These are phyloP conservation scores for Nothophoma quercina DNA, from an alignment of 2,329 filamentous ascomycete genomes.

Conservation along the genomic window DNA sequence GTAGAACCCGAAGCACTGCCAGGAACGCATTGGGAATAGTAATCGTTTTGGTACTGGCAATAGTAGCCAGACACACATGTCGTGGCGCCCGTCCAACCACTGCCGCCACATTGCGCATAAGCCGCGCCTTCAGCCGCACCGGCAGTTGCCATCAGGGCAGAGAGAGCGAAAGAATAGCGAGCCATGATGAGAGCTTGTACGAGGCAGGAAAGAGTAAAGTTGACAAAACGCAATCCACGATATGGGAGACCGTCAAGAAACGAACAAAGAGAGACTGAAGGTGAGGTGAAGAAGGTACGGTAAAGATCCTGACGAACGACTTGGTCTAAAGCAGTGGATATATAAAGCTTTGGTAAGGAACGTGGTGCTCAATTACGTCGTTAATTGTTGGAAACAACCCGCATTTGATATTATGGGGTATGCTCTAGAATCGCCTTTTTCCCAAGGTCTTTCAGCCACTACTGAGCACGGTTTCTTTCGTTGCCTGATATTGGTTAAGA, in stretches of 20 bases:
- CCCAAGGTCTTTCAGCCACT: background rate
- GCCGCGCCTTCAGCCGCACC: background rate
- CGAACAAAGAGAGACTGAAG: background rate
- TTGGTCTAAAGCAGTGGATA: background rate
- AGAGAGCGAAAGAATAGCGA: slow-evolving; percentile 1
- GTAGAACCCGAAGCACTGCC: slow-evolving; percentile 1
- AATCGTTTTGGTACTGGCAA: slow-evolving; percentile 50
- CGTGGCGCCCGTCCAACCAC: slow-evolving; percentile 47
- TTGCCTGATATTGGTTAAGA: background rate
- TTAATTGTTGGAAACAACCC: background rate
- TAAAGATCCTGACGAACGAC: background rate
- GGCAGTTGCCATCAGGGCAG: slow-evolving; percentile 9
- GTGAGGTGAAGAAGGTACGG: background rate
- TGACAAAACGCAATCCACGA: slow-evolving; percentile 5
- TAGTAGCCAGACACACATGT: slow-evolving; percentile 46
- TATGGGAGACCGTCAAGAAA: background rate
- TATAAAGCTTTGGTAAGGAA: background rate
- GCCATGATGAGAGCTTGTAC: background rate
- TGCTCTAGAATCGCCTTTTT: background rate
- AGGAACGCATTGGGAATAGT: slow-evolving; percentile 53
- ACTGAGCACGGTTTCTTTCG: background rate
- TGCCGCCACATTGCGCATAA: slow-evolving; percentile 53
- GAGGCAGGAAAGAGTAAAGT: no score
- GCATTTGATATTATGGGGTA: background rate
- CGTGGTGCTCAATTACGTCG: background rate